A percentile compares a stretch with the other conserved stretches of the same genome.
Evolutionary conservation across 2,329 filamentous ascomycete genomes (phyloP).

Genomic region (Proliferodiscus dingleyae): DNA sequence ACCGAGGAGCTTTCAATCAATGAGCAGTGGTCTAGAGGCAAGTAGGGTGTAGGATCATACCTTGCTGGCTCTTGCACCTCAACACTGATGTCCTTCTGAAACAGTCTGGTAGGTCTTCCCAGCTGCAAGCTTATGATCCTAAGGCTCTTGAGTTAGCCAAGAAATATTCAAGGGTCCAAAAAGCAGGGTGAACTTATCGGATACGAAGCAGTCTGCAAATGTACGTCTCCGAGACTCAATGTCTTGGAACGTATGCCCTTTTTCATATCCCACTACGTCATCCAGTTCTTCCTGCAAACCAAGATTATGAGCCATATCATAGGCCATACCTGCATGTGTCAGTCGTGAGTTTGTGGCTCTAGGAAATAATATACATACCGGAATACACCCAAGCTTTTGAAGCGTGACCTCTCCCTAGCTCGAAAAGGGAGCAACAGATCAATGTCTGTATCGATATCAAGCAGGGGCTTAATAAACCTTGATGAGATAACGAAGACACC

Average conservation of each 20-base stretch:
- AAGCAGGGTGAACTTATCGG: slow-evolving; percentile 13
- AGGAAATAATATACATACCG: no score
- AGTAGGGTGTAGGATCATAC: background rate
- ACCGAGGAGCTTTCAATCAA: background rate
- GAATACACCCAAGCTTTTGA: background rate
- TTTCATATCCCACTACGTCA: background rate
- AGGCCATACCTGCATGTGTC: slow-evolving; percentile 20
- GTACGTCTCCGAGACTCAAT: slow-evolving; percentile 8
- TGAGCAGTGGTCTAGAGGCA: background rate
- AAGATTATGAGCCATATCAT: slow-evolving; percentile 19
- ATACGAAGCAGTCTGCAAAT: slow-evolving; percentile 11
- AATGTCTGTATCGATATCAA: background rate
- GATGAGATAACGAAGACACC: background rate
- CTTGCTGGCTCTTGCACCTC: background rate
- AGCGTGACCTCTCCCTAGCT: background rate
- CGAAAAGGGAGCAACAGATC: background rate
- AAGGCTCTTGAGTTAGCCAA: slow-evolving; percentile 1
- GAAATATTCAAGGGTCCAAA: background rate
- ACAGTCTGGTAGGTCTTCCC: slow-evolving; percentile 1
- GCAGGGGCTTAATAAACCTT: background rate
- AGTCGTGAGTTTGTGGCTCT: no score
- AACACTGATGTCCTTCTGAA: background rate
- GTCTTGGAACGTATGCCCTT: slow-evolving; percentile 6
- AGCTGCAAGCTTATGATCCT: slow-evolving; percentile 9
- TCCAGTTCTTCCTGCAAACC: background rate